phyloP scores from a whole-genome alignment of 768 basidiomycete genomes.

The Nidula microcarpa region DNA sequence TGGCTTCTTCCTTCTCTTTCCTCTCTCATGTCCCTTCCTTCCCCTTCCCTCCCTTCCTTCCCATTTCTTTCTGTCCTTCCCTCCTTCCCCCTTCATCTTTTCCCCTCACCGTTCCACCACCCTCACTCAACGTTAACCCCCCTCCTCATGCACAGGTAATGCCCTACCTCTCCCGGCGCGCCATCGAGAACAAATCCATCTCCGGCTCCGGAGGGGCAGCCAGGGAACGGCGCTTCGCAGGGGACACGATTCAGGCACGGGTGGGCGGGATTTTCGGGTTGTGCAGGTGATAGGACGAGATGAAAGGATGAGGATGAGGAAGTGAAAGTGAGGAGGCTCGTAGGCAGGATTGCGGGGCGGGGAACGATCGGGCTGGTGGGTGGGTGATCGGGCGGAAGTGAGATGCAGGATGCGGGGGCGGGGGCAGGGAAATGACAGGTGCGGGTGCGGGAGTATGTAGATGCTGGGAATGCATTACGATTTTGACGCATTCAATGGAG shows the following conservation, averaged over 20 bases:
- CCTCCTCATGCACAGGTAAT: constrained; percentile 50
- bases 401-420: too few relatives aligned
- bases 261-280: constrained; percentile 9
- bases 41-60: background rate
- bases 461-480: too few relatives aligned
- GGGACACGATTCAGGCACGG: constrained; percentile 47
- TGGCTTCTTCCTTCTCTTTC: too few relatives aligned
- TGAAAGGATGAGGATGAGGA: background rate
- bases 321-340: background rate
- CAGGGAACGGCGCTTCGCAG: constrained; percentile 56
- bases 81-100: background rate
- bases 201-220: constrained; percentile 69
- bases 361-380: too few relatives aligned
- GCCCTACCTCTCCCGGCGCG: constrained; percentile 85
- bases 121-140: too few relatives aligned
- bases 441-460: too few relatives aligned
- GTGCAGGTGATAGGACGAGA: too few relatives aligned
- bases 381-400: too few relatives aligned
- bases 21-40: too few relatives aligned
- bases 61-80: constrained; percentile 1
- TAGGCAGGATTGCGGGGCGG: background rate
- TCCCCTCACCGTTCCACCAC: too few relatives aligned
- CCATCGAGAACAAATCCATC: constrained; percentile 91
- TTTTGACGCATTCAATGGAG: too few relatives aligned
- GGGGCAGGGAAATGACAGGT: too few relatives aligned